Evolutionary conservation across 2,329 filamentous ascomycete species (phyloP).

Genomic region (Fonsecaea pedrosoi): DNA sequence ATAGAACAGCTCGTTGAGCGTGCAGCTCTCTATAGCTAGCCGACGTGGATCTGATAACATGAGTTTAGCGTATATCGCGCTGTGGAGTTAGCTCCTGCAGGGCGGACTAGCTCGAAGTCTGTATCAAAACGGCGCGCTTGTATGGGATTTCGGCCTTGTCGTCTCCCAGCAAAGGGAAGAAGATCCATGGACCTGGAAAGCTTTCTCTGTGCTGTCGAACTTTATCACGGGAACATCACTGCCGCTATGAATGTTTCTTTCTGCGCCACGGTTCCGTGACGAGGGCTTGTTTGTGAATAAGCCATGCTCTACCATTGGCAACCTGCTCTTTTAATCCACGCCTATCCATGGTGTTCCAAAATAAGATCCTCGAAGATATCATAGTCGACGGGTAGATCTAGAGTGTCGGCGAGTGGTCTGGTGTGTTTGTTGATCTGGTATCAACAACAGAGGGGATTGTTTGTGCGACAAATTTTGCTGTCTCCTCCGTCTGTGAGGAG

Average conservation of each 20-base stretch:
- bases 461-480: neutral
- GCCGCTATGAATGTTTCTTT: neutral
- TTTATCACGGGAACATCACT: neutral
- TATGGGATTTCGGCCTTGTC: neutral
- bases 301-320: neutral
- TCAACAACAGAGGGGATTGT: neutral
- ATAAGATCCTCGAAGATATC: neutral
- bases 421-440: neutral
- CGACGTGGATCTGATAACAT: neutral
- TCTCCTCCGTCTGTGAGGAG: neutral
- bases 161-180: neutral
- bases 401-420: neutral
- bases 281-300: neutral
- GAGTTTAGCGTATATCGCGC: neutral
- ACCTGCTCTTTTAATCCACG: neutral
- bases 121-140: neutral
- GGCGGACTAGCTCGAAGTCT: neutral
- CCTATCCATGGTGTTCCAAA: neutral
- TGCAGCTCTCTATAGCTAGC: neutral
- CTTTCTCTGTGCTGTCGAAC: neutral
- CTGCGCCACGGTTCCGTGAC: neutral
- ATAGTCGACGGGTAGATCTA: neutral
- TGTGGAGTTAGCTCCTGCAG: neutral
- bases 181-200: neutral
- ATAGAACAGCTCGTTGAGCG: neutral